Evolutionary conservation across 2,329 filamentous ascomycete species (phyloP), one percentile per base, ranked within the genome.

Genomic region (Stagonosporopsis vannaccii): DNA sequence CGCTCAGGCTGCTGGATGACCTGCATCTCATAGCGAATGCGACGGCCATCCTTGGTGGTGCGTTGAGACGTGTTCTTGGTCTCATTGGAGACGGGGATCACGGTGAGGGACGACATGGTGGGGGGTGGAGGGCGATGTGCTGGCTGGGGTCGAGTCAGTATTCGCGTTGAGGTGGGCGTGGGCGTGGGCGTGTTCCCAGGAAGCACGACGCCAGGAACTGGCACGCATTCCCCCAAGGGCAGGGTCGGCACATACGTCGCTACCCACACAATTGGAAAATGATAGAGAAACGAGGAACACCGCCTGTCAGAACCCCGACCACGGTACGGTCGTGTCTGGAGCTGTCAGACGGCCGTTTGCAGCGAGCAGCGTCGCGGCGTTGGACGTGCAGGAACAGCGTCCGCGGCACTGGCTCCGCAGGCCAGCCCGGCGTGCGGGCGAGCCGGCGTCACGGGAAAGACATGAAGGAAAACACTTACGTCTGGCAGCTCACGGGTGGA

Each of bases 1-100:
- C 93, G 90, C 79, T 96, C 90, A 19, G 95, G 95, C 75, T 98
- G 92, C 78, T 99, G 95, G 68, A 97, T 88, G 52, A 98, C 92
- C 57, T 86, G 87, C 76, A 98, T 81, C 62, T 85, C 83, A 77
- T 98, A 98, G 72, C 87, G 91, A 65, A 97, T 84, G 61, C 83
- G 87, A 66, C 90, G 87, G 60, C 91, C 91, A 67, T 90, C 88
- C 67, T 87, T 87, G 37, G 91, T 96, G 49, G 84, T 80, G 46
- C 89, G 82, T 58, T 77, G 78, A 56, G 79, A 75, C 25, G 77
- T 77, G 69, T 80, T 80, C 53, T 79, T 78, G 19, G 83, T 85
- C 79, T 87, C 84, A 71, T 86, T 86, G 58, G 79, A 75, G 61
- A 84, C 79, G 36, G 78, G 75, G 70, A 85, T 85, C 56, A 77